Evolutionary conservation across 208 protist genomes (phyloP).

Genomic region (Acanthamoeba lugdunensis): DNA sequence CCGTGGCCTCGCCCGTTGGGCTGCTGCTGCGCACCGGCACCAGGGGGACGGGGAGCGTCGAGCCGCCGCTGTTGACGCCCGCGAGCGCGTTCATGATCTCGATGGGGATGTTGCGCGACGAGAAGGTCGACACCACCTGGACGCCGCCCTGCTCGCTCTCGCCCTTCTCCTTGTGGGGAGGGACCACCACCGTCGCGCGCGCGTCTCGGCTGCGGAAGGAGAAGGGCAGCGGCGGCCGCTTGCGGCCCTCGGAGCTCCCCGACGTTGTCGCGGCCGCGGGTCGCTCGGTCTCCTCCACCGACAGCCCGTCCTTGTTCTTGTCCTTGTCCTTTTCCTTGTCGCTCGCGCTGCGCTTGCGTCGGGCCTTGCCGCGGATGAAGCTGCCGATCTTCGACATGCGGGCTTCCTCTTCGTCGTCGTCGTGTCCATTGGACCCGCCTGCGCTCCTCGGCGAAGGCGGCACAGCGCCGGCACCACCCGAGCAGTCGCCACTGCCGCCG

Average conservation of each 20-base stretch:
- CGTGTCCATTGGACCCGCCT: background rate
- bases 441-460: background rate
- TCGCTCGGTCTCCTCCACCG: background rate
- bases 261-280: background rate
- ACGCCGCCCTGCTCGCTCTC: background rate
- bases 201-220: constrained; percentile 19
- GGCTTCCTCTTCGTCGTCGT: background rate
- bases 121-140: constrained; percentile 9
- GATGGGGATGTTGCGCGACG: background rate
- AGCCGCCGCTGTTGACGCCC: background rate
- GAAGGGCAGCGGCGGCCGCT: constrained; percentile 10
- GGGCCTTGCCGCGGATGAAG: constrained; percentile 27
- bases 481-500: background rate
- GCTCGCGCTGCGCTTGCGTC: constrained; percentile 39
- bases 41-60: background rate
- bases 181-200: background rate
- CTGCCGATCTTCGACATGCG: background rate
- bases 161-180: background rate
- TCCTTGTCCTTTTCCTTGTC: constrained; percentile 41
- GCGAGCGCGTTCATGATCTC: constrained; percentile 7
- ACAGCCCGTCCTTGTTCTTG: background rate
- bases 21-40: background rate
- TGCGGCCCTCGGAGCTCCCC: background rate
- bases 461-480: background rate
- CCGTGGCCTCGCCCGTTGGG: background rate